Conservation (phyloP, 345 rosid species). For the Eucalyptus fibrosa region DNA sequence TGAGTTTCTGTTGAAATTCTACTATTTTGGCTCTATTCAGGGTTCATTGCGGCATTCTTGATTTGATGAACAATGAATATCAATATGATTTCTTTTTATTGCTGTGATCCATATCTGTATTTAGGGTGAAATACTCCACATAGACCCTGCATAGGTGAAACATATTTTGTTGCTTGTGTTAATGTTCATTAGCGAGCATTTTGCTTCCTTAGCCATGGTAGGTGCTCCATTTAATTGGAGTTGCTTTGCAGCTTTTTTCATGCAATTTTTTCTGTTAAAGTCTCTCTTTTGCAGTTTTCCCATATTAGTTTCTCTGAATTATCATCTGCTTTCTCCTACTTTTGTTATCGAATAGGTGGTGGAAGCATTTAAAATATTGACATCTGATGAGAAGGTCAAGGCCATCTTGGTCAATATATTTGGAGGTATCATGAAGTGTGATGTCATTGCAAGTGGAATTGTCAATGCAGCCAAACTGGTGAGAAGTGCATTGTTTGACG, state of each 20-base stretch:
- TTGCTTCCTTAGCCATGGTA: not conserved
- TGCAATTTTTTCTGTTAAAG: not conserved
- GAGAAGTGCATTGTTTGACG: not conserved
- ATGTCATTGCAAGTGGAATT: constrained; percentile 97
- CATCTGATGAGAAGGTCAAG: constrained; percentile 97
- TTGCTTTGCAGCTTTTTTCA: not conserved
- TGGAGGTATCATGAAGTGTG: constrained; percentile 99
- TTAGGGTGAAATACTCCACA: not conserved
- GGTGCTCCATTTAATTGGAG: not conserved
- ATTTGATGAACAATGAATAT: not conserved
- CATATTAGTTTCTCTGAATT: not conserved
- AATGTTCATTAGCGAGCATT: not conserved
- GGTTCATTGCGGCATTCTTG: not conserved
- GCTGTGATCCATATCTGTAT: not conserved
- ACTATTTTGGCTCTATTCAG: not conserved
- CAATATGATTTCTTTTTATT: not conserved
- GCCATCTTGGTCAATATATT: constrained; percentile 97
- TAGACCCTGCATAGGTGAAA: not conserved
- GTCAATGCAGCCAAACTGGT: constrained; percentile 98
- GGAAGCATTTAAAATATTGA: constrained; percentile 95
- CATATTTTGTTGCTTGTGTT: not conserved
- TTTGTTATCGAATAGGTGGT: constrained; percentile 49
- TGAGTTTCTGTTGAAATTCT: not conserved
- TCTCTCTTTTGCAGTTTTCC: not conserved
- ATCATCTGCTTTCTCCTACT: not conserved